Percentiles rank a stretch among this genome's conserved stretches.
Evolutionary conservation across 768 basidiomycete genomes (phyloP).

Genomic region (Lactarius indigo): DNA sequence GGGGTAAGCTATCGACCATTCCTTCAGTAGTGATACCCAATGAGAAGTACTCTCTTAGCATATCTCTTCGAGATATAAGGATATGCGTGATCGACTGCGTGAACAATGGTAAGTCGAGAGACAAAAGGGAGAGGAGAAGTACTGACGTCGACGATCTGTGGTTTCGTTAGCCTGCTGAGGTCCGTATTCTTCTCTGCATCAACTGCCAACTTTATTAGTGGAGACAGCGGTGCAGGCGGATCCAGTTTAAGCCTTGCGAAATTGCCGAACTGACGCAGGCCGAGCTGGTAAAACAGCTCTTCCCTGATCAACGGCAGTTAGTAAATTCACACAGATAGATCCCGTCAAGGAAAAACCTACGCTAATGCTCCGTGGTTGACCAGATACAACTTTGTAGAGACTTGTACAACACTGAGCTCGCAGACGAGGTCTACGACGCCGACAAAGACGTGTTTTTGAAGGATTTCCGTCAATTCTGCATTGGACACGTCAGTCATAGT

Average conservation of each 20-base stretch:
- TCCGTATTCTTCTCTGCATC: constrained; percentile 56
- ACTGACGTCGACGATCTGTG: constrained; percentile 68
- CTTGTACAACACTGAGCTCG: constrained; percentile 80
- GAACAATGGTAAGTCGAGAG: neutral
- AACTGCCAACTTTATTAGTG: constrained; percentile 75
- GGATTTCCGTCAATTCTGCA: constrained; percentile 75
- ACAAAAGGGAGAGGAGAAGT: neutral
- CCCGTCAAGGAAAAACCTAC: constrained; percentile 47
- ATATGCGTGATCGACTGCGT: constrained; percentile 60
- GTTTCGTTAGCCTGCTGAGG: constrained; percentile 50
- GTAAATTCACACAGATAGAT: neutral
- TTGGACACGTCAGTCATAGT: neutral
- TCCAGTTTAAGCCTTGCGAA: constrained; percentile 73
- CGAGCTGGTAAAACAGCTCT: constrained; percentile 94
- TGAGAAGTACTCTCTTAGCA: constrained; percentile 92
- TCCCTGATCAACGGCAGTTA: constrained; percentile 50
- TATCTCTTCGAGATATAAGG: constrained; percentile 60
- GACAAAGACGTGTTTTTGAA: constrained; percentile 87
- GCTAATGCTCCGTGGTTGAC: constrained; percentile 81
- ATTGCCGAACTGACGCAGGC: constrained; percentile 85
- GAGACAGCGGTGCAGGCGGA: constrained; percentile 71
- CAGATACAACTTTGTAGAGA: constrained; percentile 84
- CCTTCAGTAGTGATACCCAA: constrained; percentile 66
- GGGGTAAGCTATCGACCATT: constrained; percentile 69
- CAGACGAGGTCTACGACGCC: constrained; percentile 79